phyloP scores from a whole-genome alignment of 495 filamentous ascomycete genomes.

The Aspergillus conjunctus region DNA sequence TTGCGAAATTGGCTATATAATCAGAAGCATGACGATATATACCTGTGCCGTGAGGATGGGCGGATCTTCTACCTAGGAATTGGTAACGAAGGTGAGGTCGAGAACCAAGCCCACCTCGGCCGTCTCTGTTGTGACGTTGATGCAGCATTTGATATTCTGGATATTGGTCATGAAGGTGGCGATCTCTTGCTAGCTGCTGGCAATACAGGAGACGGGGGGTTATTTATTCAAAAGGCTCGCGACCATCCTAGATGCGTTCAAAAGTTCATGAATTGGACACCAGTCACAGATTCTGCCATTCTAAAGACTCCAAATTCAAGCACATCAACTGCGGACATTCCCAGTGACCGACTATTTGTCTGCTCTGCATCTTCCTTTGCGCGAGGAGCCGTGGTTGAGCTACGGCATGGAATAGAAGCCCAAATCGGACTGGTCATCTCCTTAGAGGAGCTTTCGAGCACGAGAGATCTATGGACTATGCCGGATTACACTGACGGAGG shows the following conservation, averaged over 20 bases:
- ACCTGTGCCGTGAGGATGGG: constrained; percentile 80
- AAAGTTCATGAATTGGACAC: constrained; percentile 81
- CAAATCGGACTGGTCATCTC: constrained; percentile 59
- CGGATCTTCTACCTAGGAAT: constrained; percentile 68
- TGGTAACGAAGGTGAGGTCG: constrained; percentile 47
- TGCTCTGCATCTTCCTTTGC: constrained; percentile 44
- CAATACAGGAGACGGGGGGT: constrained; percentile 76
- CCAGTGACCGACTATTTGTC: constrained; percentile 41
- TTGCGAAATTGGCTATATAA: constrained; percentile 60
- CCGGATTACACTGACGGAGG: constrained; percentile 44
- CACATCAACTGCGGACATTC: constrained; percentile 25
- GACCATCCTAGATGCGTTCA: constrained; percentile 54
- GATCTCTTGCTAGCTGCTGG: constrained; percentile 82
- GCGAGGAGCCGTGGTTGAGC: constrained; percentile 66
- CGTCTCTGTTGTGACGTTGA: constrained; percentile 49
- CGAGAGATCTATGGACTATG: constrained; percentile 53
- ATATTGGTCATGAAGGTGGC: constrained; percentile 55
- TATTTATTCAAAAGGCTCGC: constrained; percentile 66
- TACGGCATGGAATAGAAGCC: constrained; percentile 71
- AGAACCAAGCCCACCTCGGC: constrained; percentile 40
- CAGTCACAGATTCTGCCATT: constrained; percentile 69
- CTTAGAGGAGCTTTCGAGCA: constrained; percentile 37
- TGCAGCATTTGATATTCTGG: constrained; percentile 48
- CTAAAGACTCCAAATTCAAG: constrained; percentile 35
- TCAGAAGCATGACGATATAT: constrained; percentile 67